These are phyloP conservation scores for Basidiobolus meristosporus DNA, from an alignment of 371 early-diverging fungal species.

Conservation along the genomic window DNA sequence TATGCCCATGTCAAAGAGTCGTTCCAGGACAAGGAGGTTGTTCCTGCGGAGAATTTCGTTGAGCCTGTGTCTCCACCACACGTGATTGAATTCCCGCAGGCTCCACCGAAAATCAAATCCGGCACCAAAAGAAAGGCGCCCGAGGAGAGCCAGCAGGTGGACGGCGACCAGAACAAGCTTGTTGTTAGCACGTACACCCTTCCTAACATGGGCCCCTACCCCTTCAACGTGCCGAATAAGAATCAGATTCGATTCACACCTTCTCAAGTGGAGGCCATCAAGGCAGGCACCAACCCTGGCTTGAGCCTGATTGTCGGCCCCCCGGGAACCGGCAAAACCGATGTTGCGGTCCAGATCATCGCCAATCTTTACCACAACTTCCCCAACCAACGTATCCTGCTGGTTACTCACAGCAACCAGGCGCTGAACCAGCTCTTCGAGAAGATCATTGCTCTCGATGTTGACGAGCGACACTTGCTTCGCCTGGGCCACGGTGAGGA, in stretches of 20 bases:
- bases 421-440: conserved; percentile 90
- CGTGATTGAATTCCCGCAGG: neutral
- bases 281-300: conserved; percentile 63
- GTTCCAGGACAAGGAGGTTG: conserved; percentile 27
- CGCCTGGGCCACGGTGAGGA: conserved; percentile 90
- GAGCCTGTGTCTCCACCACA: neutral
- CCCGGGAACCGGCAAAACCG: conserved; percentile 94
- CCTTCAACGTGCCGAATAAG: conserved; percentile 29
- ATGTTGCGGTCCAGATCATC: conserved; percentile 88
- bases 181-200: conserved; percentile 31
- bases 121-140: conserved; percentile 40
- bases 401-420: conserved; percentile 89
- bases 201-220: conserved; percentile 55
- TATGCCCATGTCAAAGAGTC: conserved; percentile 51
- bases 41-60: no score
- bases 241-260: conserved; percentile 76
- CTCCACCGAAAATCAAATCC: conserved; percentile 2
- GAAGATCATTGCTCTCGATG: conserved; percentile 69
- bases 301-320: conserved; percentile 87
- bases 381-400: conserved; percentile 71
- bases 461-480: conserved; percentile 79
- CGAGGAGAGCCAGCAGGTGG: conserved; percentile 20
- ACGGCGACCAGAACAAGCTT: conserved; percentile 13
- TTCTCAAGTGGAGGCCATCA: conserved; percentile 72
- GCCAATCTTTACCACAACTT: conserved; percentile 79